Evolutionary conservation across 2,329 filamentous ascomycete species (phyloP).

Genomic region (Colletotrichum nymphaeae): DNA sequence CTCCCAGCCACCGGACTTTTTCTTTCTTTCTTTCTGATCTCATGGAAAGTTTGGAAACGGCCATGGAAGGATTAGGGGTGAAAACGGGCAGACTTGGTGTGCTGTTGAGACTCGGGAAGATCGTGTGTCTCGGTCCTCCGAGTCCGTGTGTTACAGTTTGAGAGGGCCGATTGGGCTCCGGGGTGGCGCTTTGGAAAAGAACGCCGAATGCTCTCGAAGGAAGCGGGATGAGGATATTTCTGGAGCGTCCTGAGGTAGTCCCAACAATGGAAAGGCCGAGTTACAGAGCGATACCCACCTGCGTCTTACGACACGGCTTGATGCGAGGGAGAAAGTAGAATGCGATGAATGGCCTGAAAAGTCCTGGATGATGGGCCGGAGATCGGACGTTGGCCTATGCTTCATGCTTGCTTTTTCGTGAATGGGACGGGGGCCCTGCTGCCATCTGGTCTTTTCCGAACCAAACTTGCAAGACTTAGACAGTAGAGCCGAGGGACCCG

Average conservation of each 20-base stretch:
- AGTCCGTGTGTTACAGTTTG: slow-evolving; percentile 28
- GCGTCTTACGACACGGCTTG: background rate
- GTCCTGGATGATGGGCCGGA: slow-evolving; percentile 10
- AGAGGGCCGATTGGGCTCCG: slow-evolving; percentile 16
- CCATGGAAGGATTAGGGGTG: background rate
- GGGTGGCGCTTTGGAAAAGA: slow-evolving; percentile 2
- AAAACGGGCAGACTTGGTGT: background rate
- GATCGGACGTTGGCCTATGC: slow-evolving; percentile 7
- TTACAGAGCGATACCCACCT: background rate
- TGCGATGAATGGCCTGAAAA: slow-evolving; percentile 4
- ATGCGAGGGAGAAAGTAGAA: background rate
- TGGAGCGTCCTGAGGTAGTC: background rate
- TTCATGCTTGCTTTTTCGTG: slow-evolving; percentile 20
- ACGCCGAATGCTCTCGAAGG: slow-evolving; percentile 8
- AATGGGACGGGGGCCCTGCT: background rate
- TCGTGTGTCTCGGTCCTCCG: slow-evolving; percentile 8
- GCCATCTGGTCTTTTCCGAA: background rate
- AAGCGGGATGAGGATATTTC: slow-evolving; percentile 7
- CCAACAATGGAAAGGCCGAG: slow-evolving; percentile 10
- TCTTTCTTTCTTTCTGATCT: background rate
- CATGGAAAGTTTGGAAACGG: slow-evolving; percentile 4
- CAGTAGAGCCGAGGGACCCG: slow-evolving; percentile 1
- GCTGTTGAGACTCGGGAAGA: background rate
- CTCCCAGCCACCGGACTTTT: background rate
- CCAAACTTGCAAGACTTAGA: background rate